phyloP scores from a whole-genome alignment of 352 stramenopile genomes.

The Elongisporangium anandrum region DNA sequence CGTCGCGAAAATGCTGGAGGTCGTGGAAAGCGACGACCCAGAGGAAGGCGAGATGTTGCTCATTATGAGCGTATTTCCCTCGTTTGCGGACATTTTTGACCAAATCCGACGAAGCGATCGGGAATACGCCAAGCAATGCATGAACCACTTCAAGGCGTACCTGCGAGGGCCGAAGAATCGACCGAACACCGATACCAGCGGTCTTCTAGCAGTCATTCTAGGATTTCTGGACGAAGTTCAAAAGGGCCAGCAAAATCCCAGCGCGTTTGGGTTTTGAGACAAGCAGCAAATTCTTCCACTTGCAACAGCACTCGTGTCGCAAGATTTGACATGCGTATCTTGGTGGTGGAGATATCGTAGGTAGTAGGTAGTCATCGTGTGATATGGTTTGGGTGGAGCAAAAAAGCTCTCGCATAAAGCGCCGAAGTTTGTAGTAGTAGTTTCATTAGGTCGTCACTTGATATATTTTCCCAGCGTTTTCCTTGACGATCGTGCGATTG shows the following conservation, averaged over 20 bases:
- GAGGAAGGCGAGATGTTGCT: slow-evolving; percentile 81
- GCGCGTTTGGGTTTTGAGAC: slow-evolving; percentile 74
- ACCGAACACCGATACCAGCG: slow-evolving; percentile 64
- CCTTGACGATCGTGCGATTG: not conserved
- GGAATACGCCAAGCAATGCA: slow-evolving; percentile 82
- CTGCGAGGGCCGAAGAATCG: slow-evolving; percentile 83
- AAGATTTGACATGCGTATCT: not conserved
- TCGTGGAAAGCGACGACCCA: slow-evolving; percentile 73
- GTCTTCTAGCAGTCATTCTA: slow-evolving; percentile 68
- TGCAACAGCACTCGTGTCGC: not conserved
- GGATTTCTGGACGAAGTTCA: slow-evolving; percentile 67
- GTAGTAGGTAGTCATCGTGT: not conserved
- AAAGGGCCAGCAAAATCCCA: slow-evolving; percentile 53
- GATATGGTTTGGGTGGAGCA: not conserved
- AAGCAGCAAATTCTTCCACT: not conserved
- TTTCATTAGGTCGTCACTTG: not conserved
- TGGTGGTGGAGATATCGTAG: not conserved
- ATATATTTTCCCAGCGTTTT: not conserved
- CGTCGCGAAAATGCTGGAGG: slow-evolving; percentile 81
- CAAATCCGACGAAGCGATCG: slow-evolving; percentile 76
- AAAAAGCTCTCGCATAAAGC: not conserved
- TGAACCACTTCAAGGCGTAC: slow-evolving; percentile 84
- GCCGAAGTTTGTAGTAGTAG: not conserved
- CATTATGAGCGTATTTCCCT: slow-evolving; percentile 84
- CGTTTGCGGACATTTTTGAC: slow-evolving; percentile 83